These are phyloP conservation scores for Saturnispora quitensis DNA, from an alignment of 805 yeast genomes.

Conservation along the genomic window DNA sequence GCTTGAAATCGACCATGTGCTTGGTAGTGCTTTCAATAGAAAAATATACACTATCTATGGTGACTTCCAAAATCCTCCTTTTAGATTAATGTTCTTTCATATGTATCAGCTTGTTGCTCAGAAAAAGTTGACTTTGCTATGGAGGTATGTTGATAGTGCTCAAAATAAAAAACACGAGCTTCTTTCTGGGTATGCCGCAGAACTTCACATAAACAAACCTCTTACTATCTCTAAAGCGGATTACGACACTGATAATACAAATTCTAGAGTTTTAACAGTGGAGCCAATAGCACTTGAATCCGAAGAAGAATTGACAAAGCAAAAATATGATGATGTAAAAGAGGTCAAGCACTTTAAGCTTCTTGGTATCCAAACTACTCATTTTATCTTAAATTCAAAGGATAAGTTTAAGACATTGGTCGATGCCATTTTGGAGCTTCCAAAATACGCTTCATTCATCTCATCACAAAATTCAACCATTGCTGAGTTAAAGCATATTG, in stretches of 20 bases:
- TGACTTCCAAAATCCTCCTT: constrained; percentile 40
- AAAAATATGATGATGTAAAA: constrained; percentile 24
- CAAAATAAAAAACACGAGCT: constrained; percentile 18
- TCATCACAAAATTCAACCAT: constrained; percentile 17
- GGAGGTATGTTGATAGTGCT: constrained; percentile 54
- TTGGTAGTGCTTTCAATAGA: constrained; percentile 39
- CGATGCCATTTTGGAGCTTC: constrained; percentile 41
- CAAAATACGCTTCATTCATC: constrained; percentile 39
- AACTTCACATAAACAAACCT: constrained; percentile 52
- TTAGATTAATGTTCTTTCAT: constrained; percentile 48
- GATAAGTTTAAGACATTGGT: constrained; percentile 32
- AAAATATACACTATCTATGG: constrained; percentile 53
- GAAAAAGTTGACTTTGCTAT: constrained; percentile 63
- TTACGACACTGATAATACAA: constrained; percentile 27
- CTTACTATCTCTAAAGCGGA: constrained; percentile 63
- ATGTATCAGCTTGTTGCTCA: constrained; percentile 46
- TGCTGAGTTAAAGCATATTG: constrained; percentile 4
- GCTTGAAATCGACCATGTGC: constrained; percentile 50
- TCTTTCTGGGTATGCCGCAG: constrained; percentile 59
- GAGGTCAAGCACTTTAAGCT: constrained; percentile 28
- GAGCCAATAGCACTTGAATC: background rate
- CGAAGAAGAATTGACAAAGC: background rate
- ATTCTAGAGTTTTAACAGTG: background rate
- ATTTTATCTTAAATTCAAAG: constrained; percentile 28
- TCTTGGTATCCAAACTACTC: constrained; percentile 34